Evolutionary conservation across 495 filamentous ascomycete species (phyloP).

Genomic region (Hyaloscypha finlandica): DNA sequence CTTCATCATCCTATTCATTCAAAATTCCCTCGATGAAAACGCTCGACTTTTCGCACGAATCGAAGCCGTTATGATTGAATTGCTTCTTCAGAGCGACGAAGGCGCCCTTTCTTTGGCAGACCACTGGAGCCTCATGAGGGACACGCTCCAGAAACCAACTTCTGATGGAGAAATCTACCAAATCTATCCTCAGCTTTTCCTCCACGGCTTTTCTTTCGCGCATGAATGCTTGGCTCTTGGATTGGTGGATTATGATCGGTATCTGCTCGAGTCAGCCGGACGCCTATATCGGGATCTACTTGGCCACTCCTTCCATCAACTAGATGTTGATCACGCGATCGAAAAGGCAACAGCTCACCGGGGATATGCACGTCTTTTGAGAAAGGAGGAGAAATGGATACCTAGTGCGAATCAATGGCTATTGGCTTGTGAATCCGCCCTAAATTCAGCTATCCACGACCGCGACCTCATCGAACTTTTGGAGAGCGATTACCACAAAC

Average conservation of each 20-base stretch:
- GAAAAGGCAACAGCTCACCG: constrained; percentile 3
- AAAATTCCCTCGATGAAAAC: neutral
- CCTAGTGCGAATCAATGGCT: neutral
- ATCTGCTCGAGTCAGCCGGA: neutral
- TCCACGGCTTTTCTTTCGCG: constrained; percentile 7
- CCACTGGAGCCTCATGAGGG: neutral
- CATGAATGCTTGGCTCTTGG: neutral
- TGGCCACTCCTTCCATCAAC: neutral
- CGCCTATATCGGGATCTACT: constrained; percentile 1
- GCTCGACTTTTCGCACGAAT: neutral
- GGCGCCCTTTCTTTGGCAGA: neutral
- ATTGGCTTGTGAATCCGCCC: neutral
- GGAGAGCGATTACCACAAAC: neutral
- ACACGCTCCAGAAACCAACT: neutral
- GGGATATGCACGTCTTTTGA: neutral
- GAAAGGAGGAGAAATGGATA: neutral
- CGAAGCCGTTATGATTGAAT: neutral
- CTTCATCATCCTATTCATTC: neutral
- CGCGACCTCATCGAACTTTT: neutral
- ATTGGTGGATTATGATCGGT: neutral
- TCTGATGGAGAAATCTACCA: neutral
- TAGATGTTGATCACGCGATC: neutral
- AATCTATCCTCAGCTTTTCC: constrained; percentile 6
- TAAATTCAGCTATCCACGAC: neutral
- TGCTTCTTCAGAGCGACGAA: neutral